Evolutionary conservation across 495 filamentous ascomycete genomes (phyloP).

Genomic region (Letharia columbiana): DNA sequence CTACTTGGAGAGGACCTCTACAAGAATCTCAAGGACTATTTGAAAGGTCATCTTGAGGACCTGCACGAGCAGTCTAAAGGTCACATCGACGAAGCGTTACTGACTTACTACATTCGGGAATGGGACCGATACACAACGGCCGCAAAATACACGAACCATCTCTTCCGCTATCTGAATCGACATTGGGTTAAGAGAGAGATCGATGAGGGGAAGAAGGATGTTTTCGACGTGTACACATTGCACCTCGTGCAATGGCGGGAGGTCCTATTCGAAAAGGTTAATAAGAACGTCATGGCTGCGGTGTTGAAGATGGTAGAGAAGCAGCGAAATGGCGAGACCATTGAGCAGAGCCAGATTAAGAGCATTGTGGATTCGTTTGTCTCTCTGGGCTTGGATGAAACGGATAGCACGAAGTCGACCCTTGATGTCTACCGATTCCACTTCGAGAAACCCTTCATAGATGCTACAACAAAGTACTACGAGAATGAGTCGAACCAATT

Average conservation of each 20-base stretch:
- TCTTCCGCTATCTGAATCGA: slow-evolving; percentile 93
- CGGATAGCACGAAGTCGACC: slow-evolving; percentile 85
- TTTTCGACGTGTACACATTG: slow-evolving; percentile 95
- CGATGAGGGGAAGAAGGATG: slow-evolving; percentile 97
- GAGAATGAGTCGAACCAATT: slow-evolving; percentile 88
- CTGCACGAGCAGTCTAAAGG: slow-evolving; percentile 60
- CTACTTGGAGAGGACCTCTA: slow-evolving; percentile 95
- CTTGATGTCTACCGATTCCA: slow-evolving; percentile 86
- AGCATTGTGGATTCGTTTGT: slow-evolving; percentile 96
- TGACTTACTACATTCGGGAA: slow-evolving; percentile 93
- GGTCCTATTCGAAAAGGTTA: slow-evolving; percentile 77
- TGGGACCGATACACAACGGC: slow-evolving; percentile 94
- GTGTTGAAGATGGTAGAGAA: slow-evolving; percentile 95
- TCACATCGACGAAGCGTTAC: slow-evolving; percentile 81
- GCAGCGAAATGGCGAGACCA: slow-evolving; percentile 95
- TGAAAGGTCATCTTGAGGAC: slow-evolving; percentile 61
- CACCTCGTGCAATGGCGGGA: slow-evolving; percentile 92
- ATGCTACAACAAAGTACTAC: slow-evolving; percentile 78
- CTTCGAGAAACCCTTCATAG: slow-evolving; percentile 89
- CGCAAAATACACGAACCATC: slow-evolving; percentile 92
- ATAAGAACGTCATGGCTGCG: slow-evolving; percentile 85
- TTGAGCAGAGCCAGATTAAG: slow-evolving; percentile 95
- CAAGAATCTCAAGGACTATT: slow-evolving; percentile 75
- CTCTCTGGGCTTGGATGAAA: slow-evolving; percentile 87
- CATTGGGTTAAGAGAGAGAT: slow-evolving; percentile 99